Evolutionary conservation across 495 filamentous ascomycete genomes (phyloP), one percentile per base, ranked within the genome.

Genomic region (Aspergillus baeticus): DNA sequence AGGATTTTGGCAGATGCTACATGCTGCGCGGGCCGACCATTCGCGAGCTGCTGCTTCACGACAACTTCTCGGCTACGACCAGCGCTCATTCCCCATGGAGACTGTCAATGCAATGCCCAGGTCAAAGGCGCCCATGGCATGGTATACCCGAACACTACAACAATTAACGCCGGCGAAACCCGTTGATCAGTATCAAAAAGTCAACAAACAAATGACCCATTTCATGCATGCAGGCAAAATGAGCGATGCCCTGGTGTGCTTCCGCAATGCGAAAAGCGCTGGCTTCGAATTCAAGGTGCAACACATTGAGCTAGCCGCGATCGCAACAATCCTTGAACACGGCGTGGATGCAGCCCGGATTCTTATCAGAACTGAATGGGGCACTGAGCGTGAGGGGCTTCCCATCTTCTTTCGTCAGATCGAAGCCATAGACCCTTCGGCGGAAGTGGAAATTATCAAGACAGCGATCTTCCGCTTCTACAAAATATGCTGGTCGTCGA

Each of bases 1-100:
- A 15, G 73, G 76, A 11, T 63, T 72, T 45, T 78, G 74, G 74
- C 68, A 72, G 17, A 74, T 77, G 76, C 54, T 77, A 13, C 72
- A 75, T 42, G 69, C 74, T 5, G 73, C 76, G 6, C 72, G 69
- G 36, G 52, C 64, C 7, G 60, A 69, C 49, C 59, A 72, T 43
- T 59, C 61, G n/a, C 59, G 68, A 53, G 61, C 67, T 6, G 53
- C 74, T 45, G 51, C 59, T 35, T 73, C 69, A n/a, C 66, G 65
- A 44, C 68, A 68, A n/a, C 62, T 78, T 26, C 54, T 77, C 35
- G 76, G 76, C 8, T 59, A 65, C 36, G 67, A 69, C 39, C 66
- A 65, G 37, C 61, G 49, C n/a, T 68, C 69, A 21, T 56, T 66
- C 33, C 67, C 63, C 23, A 41, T 55, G 14, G 29, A 58, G 2